Conservation (phyloP, 2,329 filamentous ascomycete genomes). For the Fusarium sp. region DNA sequence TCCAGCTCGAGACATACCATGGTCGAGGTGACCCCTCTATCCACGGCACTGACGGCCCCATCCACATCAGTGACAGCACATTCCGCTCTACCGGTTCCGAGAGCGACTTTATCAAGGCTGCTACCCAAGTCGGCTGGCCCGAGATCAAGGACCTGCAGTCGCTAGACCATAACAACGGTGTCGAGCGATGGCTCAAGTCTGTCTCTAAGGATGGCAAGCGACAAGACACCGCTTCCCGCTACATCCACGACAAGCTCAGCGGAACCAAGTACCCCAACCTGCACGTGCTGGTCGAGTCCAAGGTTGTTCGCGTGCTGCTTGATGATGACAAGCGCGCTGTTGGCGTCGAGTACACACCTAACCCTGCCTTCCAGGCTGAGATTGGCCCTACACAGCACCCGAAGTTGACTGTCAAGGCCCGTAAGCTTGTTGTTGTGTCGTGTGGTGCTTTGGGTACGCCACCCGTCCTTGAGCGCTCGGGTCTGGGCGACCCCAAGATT, state of each 20-base stretch:
- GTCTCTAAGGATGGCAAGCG: slow-evolving; percentile 65
- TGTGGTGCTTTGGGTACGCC: slow-evolving; percentile 69
- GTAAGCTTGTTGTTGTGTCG: slow-evolving; percentile 52
- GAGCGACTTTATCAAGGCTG: slow-evolving; percentile 66
- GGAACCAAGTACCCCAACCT: slow-evolving; percentile 67
- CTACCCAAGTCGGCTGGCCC: slow-evolving; percentile 63
- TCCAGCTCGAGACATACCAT: slow-evolving; percentile 70
- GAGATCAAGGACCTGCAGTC: slow-evolving; percentile 69
- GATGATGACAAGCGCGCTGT: slow-evolving; percentile 66
- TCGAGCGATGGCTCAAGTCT: slow-evolving; percentile 56
- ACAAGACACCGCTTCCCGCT: slow-evolving; percentile 71
- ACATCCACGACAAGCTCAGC: slow-evolving; percentile 55
- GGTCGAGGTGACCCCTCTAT: slow-evolving; percentile 59
- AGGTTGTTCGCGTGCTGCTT: slow-evolving; percentile 70
- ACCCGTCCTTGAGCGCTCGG: slow-evolving; percentile 73
- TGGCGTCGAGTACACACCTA: slow-evolving; percentile 72
- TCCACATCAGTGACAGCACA: slow-evolving; percentile 68
- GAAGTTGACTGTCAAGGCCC: slow-evolving; percentile 45
- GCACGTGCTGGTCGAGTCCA: slow-evolving; percentile 71
- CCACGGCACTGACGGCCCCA: slow-evolving; percentile 70
- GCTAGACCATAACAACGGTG: slow-evolving; percentile 58
- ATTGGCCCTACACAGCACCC: slow-evolving; percentile 22
- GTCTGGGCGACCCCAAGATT: slow-evolving; percentile 68
- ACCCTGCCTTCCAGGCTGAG: slow-evolving; percentile 43
- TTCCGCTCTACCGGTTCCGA: slow-evolving; percentile 59